Base-by-base conservation (phyloP, 768 basidiomycete genomes). In the Mycena floridula region DNA sequence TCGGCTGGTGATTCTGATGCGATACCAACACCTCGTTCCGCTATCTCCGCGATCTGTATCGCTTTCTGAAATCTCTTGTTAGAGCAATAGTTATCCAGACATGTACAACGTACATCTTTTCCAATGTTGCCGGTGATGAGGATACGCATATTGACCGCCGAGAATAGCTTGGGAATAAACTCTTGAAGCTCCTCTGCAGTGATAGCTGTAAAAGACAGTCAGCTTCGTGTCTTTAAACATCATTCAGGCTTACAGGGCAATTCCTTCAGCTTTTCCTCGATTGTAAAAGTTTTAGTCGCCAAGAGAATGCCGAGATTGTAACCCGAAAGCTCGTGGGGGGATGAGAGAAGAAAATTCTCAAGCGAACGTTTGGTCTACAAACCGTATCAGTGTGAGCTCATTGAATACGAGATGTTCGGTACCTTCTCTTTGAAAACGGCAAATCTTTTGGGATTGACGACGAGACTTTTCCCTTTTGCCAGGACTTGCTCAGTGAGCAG, bases 371-470 rank as follows among this genome's bases (percentile, higher is more conserved):
- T 76, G 30, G 82, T n/a, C n/a, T n/a, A n/a, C n/a, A n/a, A n/a
- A n/a, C n/a, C n/a, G n/a, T n/a, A n/a, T n/a, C n/a, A n/a, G n/a
- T n/a, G n/a, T n/a, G n/a, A n/a, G n/a, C n/a, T n/a, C n/a, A n/a
- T n/a, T n/a, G n/a, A n/a, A n/a, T 69, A 89, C 93, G 54, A 12
- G n/a, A n/a, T n/a, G n/a, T n/a, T n/a, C 28, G 52, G 28, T 40
- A 92, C 90, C 68, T 89, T 80, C 61, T 97, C 90, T 57, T 85
- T 87, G 60, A 93, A 79, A 24, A 96, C 78, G 32, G 70, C 75
- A 47, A 97, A 75, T 43, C 94, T 71, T 45, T 85, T 77, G n/a
- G 76, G 66, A 53, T 79, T 71, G 22, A 94, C 70, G 51, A 74
- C 66, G 40, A 92, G 66, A 21, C 65, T 66, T 59, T 77, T 84